phyloP scores from a whole-genome alignment of 225 moss, liverwort and hornwort species.

The Neckera pumila region DNA sequence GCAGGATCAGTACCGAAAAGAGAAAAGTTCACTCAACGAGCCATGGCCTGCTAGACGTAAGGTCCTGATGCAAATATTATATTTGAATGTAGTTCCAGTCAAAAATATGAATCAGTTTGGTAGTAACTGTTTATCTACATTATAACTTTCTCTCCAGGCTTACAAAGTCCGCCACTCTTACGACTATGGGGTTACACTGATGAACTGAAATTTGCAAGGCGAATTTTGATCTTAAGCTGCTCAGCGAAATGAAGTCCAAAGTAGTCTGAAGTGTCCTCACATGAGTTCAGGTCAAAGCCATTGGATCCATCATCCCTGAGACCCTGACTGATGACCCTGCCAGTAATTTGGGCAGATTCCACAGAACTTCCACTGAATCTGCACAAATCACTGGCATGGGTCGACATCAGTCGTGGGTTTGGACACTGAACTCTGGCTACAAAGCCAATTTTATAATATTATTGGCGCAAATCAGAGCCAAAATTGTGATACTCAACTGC shows the following conservation, averaged over 20 bases:
- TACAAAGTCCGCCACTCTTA: neutral
- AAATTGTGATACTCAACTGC: neutral
- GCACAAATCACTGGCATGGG: conserved; percentile 11
- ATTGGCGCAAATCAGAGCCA: neutral
- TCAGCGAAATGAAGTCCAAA: neutral
- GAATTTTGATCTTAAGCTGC: neutral
- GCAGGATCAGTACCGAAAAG: neutral
- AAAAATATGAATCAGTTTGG: neutral
- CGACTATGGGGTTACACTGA: neutral
- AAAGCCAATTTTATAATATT: neutral
- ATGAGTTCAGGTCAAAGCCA: neutral
- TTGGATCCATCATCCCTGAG: neutral
- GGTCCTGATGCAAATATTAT: neutral
- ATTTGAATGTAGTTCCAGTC: neutral
- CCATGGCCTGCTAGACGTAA: neutral
- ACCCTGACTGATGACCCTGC: neutral
- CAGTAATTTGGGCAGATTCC: conserved; percentile 16
- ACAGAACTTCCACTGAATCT: conserved; percentile 5
- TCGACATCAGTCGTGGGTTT: neutral
- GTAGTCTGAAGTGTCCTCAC: neutral
- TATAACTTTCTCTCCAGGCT: neutral
- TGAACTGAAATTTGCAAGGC: neutral
- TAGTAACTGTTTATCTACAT: neutral
- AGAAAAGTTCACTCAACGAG: neutral
- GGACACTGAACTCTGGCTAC: neutral